Percentiles rank a stretch among this genome's conserved stretches.
Evolutionary conservation across 768 basidiomycete species (phyloP).

Genomic region (Lactifluus hygrophoroides): DNA sequence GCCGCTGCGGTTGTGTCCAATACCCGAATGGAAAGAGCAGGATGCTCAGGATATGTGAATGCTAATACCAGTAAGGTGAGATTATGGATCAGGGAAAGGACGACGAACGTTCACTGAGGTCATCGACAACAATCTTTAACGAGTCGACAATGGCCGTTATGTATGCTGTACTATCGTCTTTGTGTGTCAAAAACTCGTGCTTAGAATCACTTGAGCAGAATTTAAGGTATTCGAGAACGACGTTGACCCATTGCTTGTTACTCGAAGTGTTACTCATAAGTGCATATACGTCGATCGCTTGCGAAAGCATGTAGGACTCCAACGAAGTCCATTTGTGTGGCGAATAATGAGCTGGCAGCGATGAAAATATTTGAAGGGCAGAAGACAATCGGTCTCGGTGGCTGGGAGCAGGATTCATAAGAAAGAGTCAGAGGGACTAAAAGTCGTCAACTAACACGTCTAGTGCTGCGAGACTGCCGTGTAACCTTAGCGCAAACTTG

Average conservation of each 20-base stretch:
- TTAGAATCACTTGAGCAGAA: conserved; percentile 50
- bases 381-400: conserved; percentile 53
- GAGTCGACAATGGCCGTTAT: conserved; percentile 41
- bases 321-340: conserved; percentile 75
- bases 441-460: conserved; percentile 61
- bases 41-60: conserved; percentile 58
- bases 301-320: conserved; percentile 70
- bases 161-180: conserved; percentile 44
- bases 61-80: conserved; percentile 36
- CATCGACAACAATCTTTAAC: conserved; percentile 40
- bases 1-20: conserved; percentile 35
- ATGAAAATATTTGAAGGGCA: conserved; percentile 64
- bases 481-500: conserved; percentile 79
- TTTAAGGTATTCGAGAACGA: conserved; percentile 68
- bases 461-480: conserved; percentile 79
- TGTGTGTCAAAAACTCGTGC: conserved; percentile 44
- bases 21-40: conserved; percentile 49
- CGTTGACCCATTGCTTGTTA: conserved; percentile 75
- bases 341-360: conserved; percentile 80
- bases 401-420: conserved; percentile 32
- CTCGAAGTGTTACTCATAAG: conserved; percentile 46
- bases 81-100: neutral
- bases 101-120: conserved; percentile 45
- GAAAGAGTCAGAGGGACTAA: neutral
- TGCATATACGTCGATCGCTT: conserved; percentile 60